Percentiles rank a stretch among this genome's conserved stretches.
These are phyloP conservation scores for Cadophora gregata DNA, from an alignment of 2,329 filamentous ascomycete species.

Conservation along the genomic window DNA sequence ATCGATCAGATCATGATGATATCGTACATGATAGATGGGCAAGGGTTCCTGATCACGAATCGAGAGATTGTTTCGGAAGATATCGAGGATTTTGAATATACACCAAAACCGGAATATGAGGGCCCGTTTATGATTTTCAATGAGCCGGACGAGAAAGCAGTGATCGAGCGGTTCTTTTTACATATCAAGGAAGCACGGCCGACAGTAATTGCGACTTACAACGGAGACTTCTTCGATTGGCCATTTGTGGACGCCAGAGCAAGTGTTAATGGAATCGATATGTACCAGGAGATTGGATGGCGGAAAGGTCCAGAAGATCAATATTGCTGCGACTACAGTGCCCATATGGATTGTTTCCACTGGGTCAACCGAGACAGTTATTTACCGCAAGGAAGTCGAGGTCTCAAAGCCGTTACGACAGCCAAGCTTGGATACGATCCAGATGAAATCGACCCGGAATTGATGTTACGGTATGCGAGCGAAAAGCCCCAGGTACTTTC, in stretches of 20 bases:
- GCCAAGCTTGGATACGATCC: constrained; percentile 98
- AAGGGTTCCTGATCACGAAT: constrained; percentile 97
- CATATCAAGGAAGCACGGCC: constrained; percentile 95
- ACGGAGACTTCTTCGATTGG: constrained; percentile 99
- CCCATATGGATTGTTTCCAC: constrained; percentile 98
- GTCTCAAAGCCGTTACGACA: constrained; percentile 95
- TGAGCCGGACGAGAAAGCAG: constrained; percentile 86
- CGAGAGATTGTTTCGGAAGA: constrained; percentile 97
- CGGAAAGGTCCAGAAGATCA: constrained; percentile 94
- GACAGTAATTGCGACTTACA: constrained; percentile 99
- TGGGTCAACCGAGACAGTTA: constrained; percentile 99
- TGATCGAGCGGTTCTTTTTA: constrained; percentile 91
- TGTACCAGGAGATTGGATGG: constrained; percentile 99
- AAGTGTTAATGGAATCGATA: constrained; percentile 94
- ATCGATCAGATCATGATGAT: constrained; percentile 99
- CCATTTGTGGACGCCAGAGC: constrained; percentile 95
- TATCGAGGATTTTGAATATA: constrained; percentile 97
- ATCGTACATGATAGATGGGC: constrained; percentile 99
- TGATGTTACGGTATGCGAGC: constrained; percentile 92
- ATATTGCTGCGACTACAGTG: constrained; percentile 94
- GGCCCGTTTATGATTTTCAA: constrained; percentile 99
- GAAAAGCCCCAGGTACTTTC: constrained; percentile 93
- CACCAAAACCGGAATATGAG: constrained; percentile 93
- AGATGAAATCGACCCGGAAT: constrained; percentile 93
- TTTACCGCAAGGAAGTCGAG: constrained; percentile 93